These are phyloP conservation scores for Suhomyces emberorum DNA, from an alignment of 805 yeast species.

Conservation along the genomic window DNA sequence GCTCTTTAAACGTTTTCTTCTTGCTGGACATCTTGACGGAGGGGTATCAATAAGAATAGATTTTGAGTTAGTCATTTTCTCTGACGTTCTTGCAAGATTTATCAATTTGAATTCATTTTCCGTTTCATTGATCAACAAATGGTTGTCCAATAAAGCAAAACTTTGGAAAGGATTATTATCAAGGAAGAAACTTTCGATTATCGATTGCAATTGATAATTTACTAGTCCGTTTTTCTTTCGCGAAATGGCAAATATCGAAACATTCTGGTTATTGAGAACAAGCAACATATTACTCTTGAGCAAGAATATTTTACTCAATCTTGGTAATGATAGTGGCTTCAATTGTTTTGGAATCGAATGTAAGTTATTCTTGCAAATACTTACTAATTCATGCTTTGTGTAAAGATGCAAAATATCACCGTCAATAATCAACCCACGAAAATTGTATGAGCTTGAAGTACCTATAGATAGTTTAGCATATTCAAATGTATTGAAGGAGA, in stretches of 20 bases:
- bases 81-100: constrained; percentile 4
- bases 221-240: no score
- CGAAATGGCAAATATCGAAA: no score
- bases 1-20: background rate
- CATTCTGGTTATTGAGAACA: background rate
- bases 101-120: constrained; percentile 5
- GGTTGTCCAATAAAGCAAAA: constrained; percentile 1
- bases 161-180: constrained; percentile 4
- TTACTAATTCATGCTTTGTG: background rate
- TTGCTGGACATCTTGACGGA: background rate
- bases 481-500: background rate
- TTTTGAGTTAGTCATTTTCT: background rate
- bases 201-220: no score
- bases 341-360: background rate
- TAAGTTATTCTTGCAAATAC: background rate
- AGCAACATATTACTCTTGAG: constrained; percentile 1
- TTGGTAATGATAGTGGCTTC: background rate
- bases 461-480: background rate
- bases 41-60: background rate
- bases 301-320: background rate
- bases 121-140: constrained; percentile 13
- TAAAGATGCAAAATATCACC: constrained; percentile 1
- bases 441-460: background rate
- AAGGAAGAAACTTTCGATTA: constrained; percentile 1
- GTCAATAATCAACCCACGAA: background rate